Evolutionary conservation across 192 early-diverging fungal species (phyloP), one percentile per base, ranked within the genome.

Genomic region (Podila minutissima): DNA sequence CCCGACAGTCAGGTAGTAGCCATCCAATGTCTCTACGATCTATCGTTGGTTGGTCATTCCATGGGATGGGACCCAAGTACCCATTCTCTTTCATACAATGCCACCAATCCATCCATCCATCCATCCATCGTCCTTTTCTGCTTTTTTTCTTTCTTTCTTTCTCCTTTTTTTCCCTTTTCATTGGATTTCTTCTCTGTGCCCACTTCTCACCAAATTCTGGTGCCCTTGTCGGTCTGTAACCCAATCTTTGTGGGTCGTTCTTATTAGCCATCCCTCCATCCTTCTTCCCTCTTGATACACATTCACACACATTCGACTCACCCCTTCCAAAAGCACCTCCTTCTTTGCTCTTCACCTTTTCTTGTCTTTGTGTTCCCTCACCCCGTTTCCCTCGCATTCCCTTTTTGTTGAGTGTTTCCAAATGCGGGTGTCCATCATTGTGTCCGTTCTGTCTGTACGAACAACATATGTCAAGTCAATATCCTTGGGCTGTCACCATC

Each of bases 141-240:
- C 31, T 19, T 26, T 51, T 8, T 37, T 33, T 53, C 3, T 15
- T 5, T 24, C n/a, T 50, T 4, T 37, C 33, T 22, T 11, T 67
- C 51, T 50, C 9, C 4, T 19, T n/a, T 26, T 66, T 32, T 17
- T 41, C 24, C 20, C 2, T 22, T 10, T 59, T 62, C 15, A 49
- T 28, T 5, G 15, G 53, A n/a, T 0, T 19, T 8, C 29, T 53
- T 53, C 48, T 49, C 15, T 26, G 22, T 57, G 33, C 31, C 61
- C 38, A n/a, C 0, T 38, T 8, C 22, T 22, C 22, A 17, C 29
- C 71, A 55, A 74, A 66, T 62, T 31, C 57, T 66, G 64, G 24
- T 51, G 49, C 64, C 64, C 64, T 74, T 60, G 50, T 29, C 19
- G 37, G 64, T 74, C 64, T 66, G 72, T 74, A 74, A 74, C 64